phyloP scores from a whole-genome alignment of 257 asterid genomes.

The Solanum gracilifrons region DNA sequence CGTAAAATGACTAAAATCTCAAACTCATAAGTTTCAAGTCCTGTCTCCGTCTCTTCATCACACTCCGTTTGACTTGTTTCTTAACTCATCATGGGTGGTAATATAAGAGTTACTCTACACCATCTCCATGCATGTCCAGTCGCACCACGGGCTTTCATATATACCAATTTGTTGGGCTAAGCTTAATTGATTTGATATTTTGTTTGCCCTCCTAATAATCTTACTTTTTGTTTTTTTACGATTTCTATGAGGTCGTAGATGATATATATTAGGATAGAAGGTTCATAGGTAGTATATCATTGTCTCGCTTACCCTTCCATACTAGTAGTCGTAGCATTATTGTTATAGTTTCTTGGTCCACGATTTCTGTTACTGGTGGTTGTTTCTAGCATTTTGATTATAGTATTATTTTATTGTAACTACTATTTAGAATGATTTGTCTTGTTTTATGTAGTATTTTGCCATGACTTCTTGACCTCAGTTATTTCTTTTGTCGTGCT shows the following conservation, averaged over 20 bases:
- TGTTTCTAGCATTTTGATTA: not conserved
- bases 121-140: not conserved
- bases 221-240: no score
- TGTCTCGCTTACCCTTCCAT: no score
- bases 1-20: not conserved
- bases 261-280: not conserved
- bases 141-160: not conserved
- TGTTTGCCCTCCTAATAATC: not conserved
- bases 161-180: not conserved
- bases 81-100: not conserved
- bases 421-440: not conserved
- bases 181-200: not conserved
- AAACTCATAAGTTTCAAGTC: not conserved
- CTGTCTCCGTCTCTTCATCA: not conserved
- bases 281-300: accelerated
- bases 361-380: no score
- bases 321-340: not conserved
- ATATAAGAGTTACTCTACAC: not conserved
- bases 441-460: not conserved
- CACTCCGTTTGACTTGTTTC: not conserved
- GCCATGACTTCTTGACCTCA: not conserved
- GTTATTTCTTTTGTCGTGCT: not conserved
- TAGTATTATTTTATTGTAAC: no score
- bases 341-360: not conserved
- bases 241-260: not conserved